A percentile compares a stretch with the other conserved stretches of the same genome.
phyloP scores from a whole-genome alignment of 768 basidiomycete genomes.

The Sarcodon sp. region DNA sequence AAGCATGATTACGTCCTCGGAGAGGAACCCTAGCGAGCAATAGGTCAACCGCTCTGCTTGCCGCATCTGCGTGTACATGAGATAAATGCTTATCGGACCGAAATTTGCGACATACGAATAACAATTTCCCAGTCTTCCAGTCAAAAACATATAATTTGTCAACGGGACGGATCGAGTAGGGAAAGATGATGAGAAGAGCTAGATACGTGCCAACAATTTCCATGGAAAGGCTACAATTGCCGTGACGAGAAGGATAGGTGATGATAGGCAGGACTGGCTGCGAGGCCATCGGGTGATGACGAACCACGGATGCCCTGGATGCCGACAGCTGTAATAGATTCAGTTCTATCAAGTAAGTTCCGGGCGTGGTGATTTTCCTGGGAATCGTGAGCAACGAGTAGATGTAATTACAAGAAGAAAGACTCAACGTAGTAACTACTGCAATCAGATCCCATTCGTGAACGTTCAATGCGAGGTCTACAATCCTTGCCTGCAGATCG shows the following conservation, averaged over 20 bases:
- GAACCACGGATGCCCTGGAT: slow-evolving; percentile 3
- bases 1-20: slow-evolving; percentile 12
- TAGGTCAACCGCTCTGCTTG: slow-evolving; percentile 7
- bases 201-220: slow-evolving; percentile 12
- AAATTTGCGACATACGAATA: slow-evolving; percentile 10
- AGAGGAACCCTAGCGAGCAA: slow-evolving; percentile 14
- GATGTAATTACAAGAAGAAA: background rate
- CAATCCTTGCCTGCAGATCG: slow-evolving; percentile 8
- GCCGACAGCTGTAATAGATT: slow-evolving; percentile 9
- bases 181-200: slow-evolving; percentile 10
- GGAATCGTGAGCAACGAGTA: background rate
- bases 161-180: slow-evolving; percentile 2
- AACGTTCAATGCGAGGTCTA: slow-evolving; percentile 12
- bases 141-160: slow-evolving; percentile 11
- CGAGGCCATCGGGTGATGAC: slow-evolving; percentile 9
- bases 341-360: slow-evolving; percentile 6
- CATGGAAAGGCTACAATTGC: slow-evolving; percentile 8
- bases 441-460: slow-evolving; percentile 14
- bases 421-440: slow-evolving; percentile 6
- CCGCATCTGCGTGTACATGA: slow-evolving; percentile 3
- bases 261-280: slow-evolving; percentile 7
- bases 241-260: slow-evolving; percentile 5
- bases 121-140: slow-evolving; percentile 15
- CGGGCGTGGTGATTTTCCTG: background rate
- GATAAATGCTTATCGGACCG: background rate